Conservation (phyloP, 2,329 filamentous ascomycete species). For the Aphanoascus verrucosus region DNA sequence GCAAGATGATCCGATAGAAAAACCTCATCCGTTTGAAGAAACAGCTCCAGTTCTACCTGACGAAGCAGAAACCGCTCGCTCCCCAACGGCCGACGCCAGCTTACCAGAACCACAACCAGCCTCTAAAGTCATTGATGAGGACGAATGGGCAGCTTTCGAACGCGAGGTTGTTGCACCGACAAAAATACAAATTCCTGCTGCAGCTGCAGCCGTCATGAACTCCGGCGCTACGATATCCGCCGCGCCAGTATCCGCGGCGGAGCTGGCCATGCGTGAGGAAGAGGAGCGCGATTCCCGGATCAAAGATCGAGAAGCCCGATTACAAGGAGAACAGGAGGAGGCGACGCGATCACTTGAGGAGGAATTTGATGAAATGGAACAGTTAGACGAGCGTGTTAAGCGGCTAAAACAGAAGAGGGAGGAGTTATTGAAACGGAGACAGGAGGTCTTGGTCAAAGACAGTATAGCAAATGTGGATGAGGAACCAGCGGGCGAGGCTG, state of each 20-base stretch:
- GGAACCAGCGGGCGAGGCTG: slow-evolving; percentile 23
- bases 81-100: slow-evolving; percentile 6
- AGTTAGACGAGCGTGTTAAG: slow-evolving; percentile 60
- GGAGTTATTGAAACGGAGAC: slow-evolving; percentile 45
- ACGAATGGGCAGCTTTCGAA: slow-evolving; percentile 80
- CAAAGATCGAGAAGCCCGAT: slow-evolving; percentile 41
- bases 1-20: neutral
- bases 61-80: neutral
- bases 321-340: slow-evolving; percentile 64
- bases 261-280: slow-evolving; percentile 47
- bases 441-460: slow-evolving; percentile 23
- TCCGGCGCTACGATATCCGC: slow-evolving; percentile 55
- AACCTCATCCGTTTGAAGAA: slow-evolving; percentile 12
- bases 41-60: neutral
- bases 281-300: slow-evolving; percentile 36
- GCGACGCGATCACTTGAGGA: slow-evolving; percentile 61
- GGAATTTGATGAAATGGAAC: slow-evolving; percentile 75
- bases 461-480: slow-evolving; percentile 20
- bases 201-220: slow-evolving; percentile 23
- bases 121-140: slow-evolving; percentile 50
- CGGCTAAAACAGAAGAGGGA: slow-evolving; percentile 61
- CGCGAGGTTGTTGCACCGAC: slow-evolving; percentile 56
- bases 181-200: slow-evolving; percentile 24
- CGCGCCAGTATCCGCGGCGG: slow-evolving; percentile 54
- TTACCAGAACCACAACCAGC: neutral